Conservation (phyloP, 2,329 filamentous ascomycete species). For the Laburnicola sp. region DNA sequence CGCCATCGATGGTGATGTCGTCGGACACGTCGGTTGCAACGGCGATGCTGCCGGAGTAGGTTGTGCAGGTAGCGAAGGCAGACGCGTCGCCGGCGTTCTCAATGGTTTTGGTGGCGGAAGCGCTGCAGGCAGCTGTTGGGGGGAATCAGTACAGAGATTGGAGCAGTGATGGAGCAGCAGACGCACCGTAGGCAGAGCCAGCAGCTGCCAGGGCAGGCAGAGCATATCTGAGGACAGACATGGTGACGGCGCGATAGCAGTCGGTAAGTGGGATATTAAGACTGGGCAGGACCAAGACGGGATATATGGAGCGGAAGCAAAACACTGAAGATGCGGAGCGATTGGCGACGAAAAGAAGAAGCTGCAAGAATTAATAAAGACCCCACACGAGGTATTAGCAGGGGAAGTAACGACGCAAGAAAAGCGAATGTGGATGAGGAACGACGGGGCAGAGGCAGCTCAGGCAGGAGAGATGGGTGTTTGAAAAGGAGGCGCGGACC, state of each 20-base stretch:
- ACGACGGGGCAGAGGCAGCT: constrained; percentile 1
- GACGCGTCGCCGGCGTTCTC: constrained; percentile 63
- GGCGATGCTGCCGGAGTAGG: constrained; percentile 68
- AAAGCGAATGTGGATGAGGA: constrained; percentile 21
- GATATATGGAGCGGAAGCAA: constrained; percentile 35
- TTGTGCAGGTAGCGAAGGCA: constrained; percentile 65
- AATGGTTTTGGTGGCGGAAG: constrained; percentile 59
- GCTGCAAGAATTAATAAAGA: constrained; percentile 36
- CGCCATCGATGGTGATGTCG: constrained; percentile 64
- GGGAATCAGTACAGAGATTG: constrained; percentile 19
- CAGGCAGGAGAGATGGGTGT: constrained; percentile 14
- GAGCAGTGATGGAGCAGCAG: constrained; percentile 1
- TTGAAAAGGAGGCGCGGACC: constrained; percentile 19
- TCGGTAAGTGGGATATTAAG: constrained; percentile 41
- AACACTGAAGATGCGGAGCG: constrained; percentile 36
- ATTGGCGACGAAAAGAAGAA: constrained; percentile 46
- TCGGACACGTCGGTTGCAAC: constrained; percentile 62
- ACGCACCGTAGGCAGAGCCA: constrained; percentile 56
- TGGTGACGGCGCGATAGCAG: constrained; percentile 30
- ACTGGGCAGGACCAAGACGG: constrained; percentile 35
- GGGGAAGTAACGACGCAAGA: constrained; percentile 12
- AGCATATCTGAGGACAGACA: constrained; percentile 60
- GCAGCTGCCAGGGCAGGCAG: constrained; percentile 60
- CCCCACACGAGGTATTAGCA: constrained; percentile 13
- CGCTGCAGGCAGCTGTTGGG: constrained; percentile 45